A percentile compares a stretch with the other conserved stretches of the same genome.
phyloP scores from a whole-genome alignment of 305 asterid species.

The Solanum hybrid region DNA sequence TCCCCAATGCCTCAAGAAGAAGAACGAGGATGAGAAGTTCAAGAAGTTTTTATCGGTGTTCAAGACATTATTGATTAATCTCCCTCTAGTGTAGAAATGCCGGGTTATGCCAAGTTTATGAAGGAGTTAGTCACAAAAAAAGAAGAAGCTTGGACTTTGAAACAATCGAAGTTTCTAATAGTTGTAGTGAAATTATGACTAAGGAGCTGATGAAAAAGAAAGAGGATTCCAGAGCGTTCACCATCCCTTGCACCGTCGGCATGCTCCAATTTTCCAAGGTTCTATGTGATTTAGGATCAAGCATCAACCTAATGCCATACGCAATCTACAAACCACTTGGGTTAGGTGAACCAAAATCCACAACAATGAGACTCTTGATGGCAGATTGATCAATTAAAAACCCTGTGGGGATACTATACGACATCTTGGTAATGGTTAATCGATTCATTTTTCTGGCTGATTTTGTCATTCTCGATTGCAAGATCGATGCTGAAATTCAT shows the following conservation, averaged over 20 bases:
- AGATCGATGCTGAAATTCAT: not conserved
- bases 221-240: not conserved
- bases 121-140: not conserved
- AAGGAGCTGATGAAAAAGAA: too few species aligned
- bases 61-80: not conserved
- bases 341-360: not conserved
- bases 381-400: not conserved
- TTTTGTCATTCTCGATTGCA: not conserved
- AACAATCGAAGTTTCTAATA: not conserved
- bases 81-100: not conserved
- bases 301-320: not conserved
- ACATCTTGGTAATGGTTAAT: not conserved
- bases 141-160: not conserved
- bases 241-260: not conserved
- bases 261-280: not conserved
- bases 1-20: not conserved
- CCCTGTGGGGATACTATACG: not conserved
- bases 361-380: not conserved
- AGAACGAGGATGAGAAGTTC: not conserved
- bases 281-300: not conserved
- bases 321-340: not conserved
- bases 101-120: not conserved
- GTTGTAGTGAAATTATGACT: not conserved
- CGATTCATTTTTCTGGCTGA: accelerated
- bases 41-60: not conserved